Percentiles rank a stretch among this genome's conserved stretches.
These are phyloP conservation scores for Goffeauzyma gilvescens DNA, from an alignment of 768 basidiomycete genomes.

Conservation along the genomic window DNA sequence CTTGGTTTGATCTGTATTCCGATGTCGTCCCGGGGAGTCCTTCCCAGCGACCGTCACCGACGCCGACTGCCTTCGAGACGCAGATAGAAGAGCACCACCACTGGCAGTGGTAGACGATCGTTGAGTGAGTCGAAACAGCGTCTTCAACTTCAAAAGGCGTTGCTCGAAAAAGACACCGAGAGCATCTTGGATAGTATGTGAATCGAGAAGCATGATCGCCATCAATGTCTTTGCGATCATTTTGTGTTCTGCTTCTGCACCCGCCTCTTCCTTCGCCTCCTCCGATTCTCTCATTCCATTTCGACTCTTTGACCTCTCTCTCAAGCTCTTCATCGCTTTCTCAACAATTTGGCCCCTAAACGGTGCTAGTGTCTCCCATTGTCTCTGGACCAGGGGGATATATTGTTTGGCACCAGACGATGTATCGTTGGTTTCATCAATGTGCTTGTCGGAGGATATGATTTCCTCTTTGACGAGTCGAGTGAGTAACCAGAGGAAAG, in stretches of 20 bases:
- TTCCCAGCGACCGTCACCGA: neutral
- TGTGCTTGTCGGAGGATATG: constrained; percentile 18
- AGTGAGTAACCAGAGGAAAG: constrained; percentile 70
- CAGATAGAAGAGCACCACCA: neutral
- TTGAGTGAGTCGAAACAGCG: constrained; percentile 7
- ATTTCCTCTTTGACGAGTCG: constrained; percentile 66
- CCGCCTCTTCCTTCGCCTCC: neutral
- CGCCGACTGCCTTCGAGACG: neutral
- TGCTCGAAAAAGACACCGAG: constrained; percentile 53
- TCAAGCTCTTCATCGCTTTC: constrained; percentile 63
- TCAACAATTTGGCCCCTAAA: constrained; percentile 77
- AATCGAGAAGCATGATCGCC: constrained; percentile 74
- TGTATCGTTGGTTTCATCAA: neutral
- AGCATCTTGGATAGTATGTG: constrained; percentile 55
- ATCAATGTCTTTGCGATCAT: constrained; percentile 58
- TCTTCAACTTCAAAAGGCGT: constrained; percentile 26
- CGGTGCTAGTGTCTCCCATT: constrained; percentile 77
- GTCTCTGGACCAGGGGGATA: constrained; percentile 71
- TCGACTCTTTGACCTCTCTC: constrained; percentile 49
- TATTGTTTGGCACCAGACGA: constrained; percentile 31
- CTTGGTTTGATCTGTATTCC: neutral
- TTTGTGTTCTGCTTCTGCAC: constrained; percentile 30
- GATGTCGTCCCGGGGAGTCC: neutral
- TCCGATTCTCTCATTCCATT: no score
- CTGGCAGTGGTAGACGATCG: neutral